These are phyloP conservation scores for Dactylellina haptotyla DNA, from an alignment of 2,329 filamentous ascomycete genomes.

Conservation along the genomic window DNA sequence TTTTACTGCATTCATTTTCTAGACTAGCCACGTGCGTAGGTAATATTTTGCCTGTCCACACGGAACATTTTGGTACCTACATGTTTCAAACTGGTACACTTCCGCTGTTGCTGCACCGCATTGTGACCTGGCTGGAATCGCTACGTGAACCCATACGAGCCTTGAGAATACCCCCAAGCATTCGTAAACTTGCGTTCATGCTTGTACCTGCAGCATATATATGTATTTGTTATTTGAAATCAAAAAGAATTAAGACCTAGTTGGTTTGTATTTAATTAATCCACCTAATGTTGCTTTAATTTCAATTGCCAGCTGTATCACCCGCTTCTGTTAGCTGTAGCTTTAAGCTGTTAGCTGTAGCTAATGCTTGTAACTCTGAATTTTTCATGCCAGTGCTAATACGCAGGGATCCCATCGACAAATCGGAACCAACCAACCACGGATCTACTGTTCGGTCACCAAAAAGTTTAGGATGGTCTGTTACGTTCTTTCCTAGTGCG, in stretches of 20 bases:
- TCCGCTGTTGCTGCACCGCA: conserved; percentile 14
- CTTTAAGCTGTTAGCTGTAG: not conserved
- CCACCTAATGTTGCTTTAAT: too few relatives aligned
- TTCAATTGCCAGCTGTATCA: not conserved
- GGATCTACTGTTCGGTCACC: conserved; percentile 25
- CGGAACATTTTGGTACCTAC: conserved; percentile 48
- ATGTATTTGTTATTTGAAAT: conserved; percentile 2
- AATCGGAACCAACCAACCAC: conserved; percentile 41
- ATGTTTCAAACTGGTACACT: conserved; percentile 38
- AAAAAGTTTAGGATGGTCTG: too few relatives aligned
- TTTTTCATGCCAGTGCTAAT: too few relatives aligned
- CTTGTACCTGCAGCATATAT: conserved; percentile 30
- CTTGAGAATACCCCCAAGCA: conserved; percentile 17
- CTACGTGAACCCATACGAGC: conserved; percentile 35
- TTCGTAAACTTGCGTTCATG: conserved; percentile 15
- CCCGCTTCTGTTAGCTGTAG: not conserved
- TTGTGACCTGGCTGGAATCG: conserved; percentile 45
- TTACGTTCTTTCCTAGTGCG: too few relatives aligned
- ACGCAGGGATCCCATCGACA: conserved; percentile 15
- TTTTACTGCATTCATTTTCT: too few relatives aligned
- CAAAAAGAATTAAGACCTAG: not conserved
- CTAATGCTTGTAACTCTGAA: too few relatives aligned
- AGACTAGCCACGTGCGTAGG: conserved; percentile 16
- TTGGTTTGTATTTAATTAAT: too few relatives aligned
- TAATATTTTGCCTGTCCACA: conserved; percentile 19